phyloP scores from a whole-genome alignment of 2,329 filamentous ascomycete species.

The Penicillium occitanis region DNA sequence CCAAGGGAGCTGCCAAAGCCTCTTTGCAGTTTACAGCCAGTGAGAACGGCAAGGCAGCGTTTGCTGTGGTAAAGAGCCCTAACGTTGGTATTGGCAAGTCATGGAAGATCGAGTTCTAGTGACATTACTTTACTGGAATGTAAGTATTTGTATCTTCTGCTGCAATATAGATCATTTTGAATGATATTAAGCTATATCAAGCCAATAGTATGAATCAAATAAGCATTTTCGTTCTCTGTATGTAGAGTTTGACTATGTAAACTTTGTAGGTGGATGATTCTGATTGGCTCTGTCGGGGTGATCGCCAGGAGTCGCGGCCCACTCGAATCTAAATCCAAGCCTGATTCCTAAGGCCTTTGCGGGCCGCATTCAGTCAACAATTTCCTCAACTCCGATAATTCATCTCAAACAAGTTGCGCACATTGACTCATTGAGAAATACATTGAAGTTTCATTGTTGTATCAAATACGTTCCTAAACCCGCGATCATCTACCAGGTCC shows the following conservation, averaged over 20 bases:
- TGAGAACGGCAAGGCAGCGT: constrained; percentile 57
- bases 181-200: too few relatives aligned
- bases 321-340: background rate
- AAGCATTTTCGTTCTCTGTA: background rate
- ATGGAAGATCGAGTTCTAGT: constrained; percentile 62
- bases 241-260: background rate
- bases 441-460: background rate
- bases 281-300: background rate
- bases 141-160: background rate
- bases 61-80: constrained; percentile 64
- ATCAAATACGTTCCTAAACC: background rate
- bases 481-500: background rate
- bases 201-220: background rate
- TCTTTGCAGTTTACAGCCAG: constrained; percentile 58
- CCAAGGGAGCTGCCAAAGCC: constrained; percentile 47
- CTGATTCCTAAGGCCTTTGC: constrained; percentile 2
- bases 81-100: constrained; percentile 60
- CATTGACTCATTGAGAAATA: background rate
- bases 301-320: constrained; percentile 13
- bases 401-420: background rate
- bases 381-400: background rate
- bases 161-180: background rate
- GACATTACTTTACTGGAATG: too few relatives aligned
- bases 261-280: background rate
- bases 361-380: constrained; percentile 1